These are phyloP conservation scores for Pleurotus ostreatus DNA, from an alignment of 768 basidiomycete genomes.

Conservation along the genomic window DNA sequence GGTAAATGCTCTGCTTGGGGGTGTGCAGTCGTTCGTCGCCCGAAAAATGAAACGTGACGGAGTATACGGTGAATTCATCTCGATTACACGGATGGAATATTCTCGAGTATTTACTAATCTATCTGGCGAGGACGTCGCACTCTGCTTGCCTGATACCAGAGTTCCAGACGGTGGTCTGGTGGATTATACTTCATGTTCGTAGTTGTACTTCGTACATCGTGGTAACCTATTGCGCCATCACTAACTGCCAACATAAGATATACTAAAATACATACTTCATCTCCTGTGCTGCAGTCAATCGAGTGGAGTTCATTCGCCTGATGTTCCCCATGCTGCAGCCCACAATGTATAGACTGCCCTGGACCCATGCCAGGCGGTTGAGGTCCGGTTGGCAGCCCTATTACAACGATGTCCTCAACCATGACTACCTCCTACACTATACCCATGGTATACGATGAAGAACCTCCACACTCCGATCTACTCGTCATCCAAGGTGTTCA, in stretches of 20 bases:
- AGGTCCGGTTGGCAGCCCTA: background rate
- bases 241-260: background rate
- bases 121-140: slow-evolving; percentile 12
- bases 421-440: slow-evolving; percentile 3
- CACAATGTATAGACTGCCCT: background rate
- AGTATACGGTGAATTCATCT: slow-evolving; percentile 16
- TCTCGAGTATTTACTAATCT: slow-evolving; percentile 11
- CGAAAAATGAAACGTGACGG: slow-evolving; percentile 15
- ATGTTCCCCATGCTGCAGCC: background rate
- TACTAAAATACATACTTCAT: background rate
- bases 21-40: slow-evolving; percentile 16
- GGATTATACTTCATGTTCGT: slow-evolving; percentile 15
- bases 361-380: slow-evolving; percentile 1
- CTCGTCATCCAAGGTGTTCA: slow-evolving; percentile 40
- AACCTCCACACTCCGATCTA: slow-evolving; percentile 45
- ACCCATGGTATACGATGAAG: slow-evolving; percentile 41
- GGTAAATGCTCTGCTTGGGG: slow-evolving; percentile 19
- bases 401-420: slow-evolving; percentile 3
- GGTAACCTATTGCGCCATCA: slow-evolving; percentile 7
- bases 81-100: slow-evolving; percentile 12
- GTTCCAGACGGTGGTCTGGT: slow-evolving; percentile 14
- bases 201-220: background rate
- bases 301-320: background rate
- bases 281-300: background rate
- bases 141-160: slow-evolving; percentile 12